These are phyloP conservation scores for Phaffomyces opuntiae DNA, from an alignment of 805 yeast genomes.

Conservation along the genomic window DNA sequence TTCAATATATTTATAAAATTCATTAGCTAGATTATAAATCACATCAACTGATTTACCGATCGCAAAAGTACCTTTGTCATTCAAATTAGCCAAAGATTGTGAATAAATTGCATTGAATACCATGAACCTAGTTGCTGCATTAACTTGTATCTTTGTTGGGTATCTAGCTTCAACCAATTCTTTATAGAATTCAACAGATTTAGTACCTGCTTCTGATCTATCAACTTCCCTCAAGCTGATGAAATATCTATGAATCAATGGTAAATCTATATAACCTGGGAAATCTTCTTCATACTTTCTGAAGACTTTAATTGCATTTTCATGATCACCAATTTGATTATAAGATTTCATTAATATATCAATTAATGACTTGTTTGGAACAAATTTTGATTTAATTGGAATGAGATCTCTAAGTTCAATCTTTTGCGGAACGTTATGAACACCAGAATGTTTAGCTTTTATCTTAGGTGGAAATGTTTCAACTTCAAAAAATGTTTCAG, in stretches of 20 bases:
- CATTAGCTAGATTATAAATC: conserved; percentile 15
- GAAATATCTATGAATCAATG: conserved; percentile 17
- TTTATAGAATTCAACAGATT: conserved; percentile 14
- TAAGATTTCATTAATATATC: conserved; percentile 18
- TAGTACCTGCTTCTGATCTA: conserved; percentile 9
- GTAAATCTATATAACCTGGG: conserved; percentile 13
- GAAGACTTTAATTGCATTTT: conserved; percentile 8
- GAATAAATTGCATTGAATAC: conserved; percentile 18
- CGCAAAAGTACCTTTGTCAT: conserved; percentile 15
- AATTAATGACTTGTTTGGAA: conserved; percentile 14
- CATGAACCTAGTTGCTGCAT: conserved; percentile 16
- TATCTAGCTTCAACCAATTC: conserved; percentile 3
- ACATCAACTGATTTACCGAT: conserved; percentile 14
- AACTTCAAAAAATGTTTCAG: conserved; percentile 13
- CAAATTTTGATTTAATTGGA: conserved; percentile 11
- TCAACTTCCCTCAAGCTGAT: conserved; percentile 7
- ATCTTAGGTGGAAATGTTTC: conserved; percentile 3
- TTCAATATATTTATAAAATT: conserved; percentile 6
- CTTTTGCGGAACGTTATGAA: conserved; percentile 1
- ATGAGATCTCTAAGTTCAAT: not conserved
- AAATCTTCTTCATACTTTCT: conserved; percentile 7
- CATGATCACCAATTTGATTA: conserved; percentile 11
- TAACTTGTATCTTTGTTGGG: conserved; percentile 7
- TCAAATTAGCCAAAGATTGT: conserved; percentile 13
- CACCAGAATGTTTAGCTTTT: not conserved